Conservation (phyloP, 2,329 filamentous ascomycete species). For the Fusarium chuoi region DNA sequence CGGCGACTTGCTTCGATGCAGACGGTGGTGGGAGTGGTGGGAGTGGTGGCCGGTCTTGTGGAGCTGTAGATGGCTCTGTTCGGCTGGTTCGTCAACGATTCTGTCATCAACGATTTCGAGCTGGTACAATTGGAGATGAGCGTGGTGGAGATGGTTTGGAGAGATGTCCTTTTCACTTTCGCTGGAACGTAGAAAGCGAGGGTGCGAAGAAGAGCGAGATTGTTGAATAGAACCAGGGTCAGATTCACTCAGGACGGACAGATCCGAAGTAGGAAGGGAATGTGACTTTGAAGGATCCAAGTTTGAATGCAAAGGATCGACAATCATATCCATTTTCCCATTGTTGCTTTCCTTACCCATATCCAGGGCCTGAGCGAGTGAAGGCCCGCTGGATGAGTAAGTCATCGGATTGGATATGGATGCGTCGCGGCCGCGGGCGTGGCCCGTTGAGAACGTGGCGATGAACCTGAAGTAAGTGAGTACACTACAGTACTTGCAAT, state of each 20-base stretch:
- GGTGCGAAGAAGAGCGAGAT: constrained; percentile 27
- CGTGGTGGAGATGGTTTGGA: constrained; percentile 24
- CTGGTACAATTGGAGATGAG: constrained; percentile 33
- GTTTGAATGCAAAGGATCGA: constrained; percentile 38
- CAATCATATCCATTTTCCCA: constrained; percentile 34
- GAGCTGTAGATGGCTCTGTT: constrained; percentile 18
- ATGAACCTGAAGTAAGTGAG: constrained; percentile 14
- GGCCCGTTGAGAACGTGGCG: constrained; percentile 41
- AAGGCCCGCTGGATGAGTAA: constrained; percentile 50
- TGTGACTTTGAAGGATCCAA: constrained; percentile 31
- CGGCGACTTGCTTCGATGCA: constrained; percentile 27
- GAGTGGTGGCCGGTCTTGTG: constrained; percentile 41
- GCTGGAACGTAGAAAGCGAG: constrained; percentile 33
- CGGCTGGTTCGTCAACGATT: constrained; percentile 21
- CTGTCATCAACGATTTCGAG: constrained; percentile 22
- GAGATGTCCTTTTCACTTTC: constrained; percentile 6
- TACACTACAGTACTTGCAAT: neutral
- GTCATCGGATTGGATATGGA: constrained; percentile 45
- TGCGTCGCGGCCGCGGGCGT: constrained; percentile 44
- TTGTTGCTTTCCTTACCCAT: constrained; percentile 28
- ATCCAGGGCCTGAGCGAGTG: constrained; percentile 51
- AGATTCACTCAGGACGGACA: constrained; percentile 25
- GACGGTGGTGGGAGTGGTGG: constrained; percentile 36
- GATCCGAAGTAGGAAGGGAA: constrained; percentile 34
- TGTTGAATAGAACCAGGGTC: constrained; percentile 34